Base-by-base conservation (phyloP, 345 rosid species). In the Eucalyptus sideroxylon region DNA sequence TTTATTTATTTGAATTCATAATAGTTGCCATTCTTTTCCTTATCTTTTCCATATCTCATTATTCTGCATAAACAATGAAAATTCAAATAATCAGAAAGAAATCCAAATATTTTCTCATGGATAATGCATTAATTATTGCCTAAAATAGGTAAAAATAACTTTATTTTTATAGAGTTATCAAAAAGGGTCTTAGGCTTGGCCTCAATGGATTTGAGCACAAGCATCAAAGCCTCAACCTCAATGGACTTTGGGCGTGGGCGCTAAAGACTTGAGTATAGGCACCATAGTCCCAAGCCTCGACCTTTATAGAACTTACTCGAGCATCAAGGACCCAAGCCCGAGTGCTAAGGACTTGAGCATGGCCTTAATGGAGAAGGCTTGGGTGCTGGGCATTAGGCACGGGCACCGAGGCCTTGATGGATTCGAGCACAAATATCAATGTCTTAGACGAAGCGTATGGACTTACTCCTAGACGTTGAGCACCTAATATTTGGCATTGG, bases 371-470 rank as follows among this genome's bases (percentile, higher is more conserved):
- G 30, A 10, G 6, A 56, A 24, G 14, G 62, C 62, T 56, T 26
- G 3, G 30, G 62, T 24, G 62, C 0, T 56, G 6, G 14, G 30
- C 62, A 56, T 56, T 1, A 26, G 30, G 30, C 62, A 56, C 0
- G 14, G 3, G 62, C 30, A 56, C 7, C 0, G 1, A 24, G 30
- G 6, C 62, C 7, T 10, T 23, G 62, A 56, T 56, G 62, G 62
- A 56, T 12, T 0, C 0, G 0, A 0, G 30, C 62, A 56, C 62
- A 56, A 23, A 56, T 56, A 56, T 23, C 3, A 3, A 56, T 56
- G 14, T 56, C 62, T 24, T 56, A 24, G 13, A 24, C 6, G 0
- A 9, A 56, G 62, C 0, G 3, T 10, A 24, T 24, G 14, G 62
- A 56, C 13, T 23, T 2, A 1, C 14, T 56, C 62, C 3, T 56